These are phyloP conservation scores for Coniferiporia weirii DNA, from an alignment of 1,284 basidiomycete genomes.

Conservation along the genomic window DNA sequence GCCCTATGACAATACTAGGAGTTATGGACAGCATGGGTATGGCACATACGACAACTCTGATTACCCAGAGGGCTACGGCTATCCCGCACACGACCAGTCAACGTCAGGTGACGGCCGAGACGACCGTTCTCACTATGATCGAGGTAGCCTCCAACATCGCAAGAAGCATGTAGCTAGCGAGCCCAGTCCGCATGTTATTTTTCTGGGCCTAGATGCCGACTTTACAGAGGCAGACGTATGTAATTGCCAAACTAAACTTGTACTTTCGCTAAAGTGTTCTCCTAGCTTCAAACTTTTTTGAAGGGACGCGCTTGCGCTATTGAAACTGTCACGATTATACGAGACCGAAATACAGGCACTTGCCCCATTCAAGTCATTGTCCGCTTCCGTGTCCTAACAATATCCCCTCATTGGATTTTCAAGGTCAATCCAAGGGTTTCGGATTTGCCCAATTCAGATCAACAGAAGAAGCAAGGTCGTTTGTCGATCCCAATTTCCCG, in stretches of 20 bases:
- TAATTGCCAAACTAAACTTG: slow-evolving; percentile 24
- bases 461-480: slow-evolving; percentile 77
- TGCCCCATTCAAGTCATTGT: slow-evolving; percentile 66
- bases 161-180: slow-evolving; percentile 74
- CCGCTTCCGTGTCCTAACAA: slow-evolving; percentile 62
- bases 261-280: slow-evolving; percentile 50
- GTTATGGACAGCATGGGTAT: slow-evolving; percentile 28
- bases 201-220: slow-evolving; percentile 84
- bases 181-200: slow-evolving; percentile 84
- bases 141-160: slow-evolving; percentile 39
- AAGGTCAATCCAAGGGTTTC: slow-evolving; percentile 88
- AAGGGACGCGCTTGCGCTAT: slow-evolving; percentile 56
- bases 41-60: slow-evolving; percentile 35
- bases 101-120: slow-evolving; percentile 24
- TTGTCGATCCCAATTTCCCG: slow-evolving; percentile 82
- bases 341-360: slow-evolving; percentile 91
- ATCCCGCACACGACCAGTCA: slow-evolving; percentile 28
- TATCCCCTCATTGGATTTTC: slow-evolving; percentile 49
- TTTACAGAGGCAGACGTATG: slow-evolving; percentile 84
- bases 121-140: slow-evolving; percentile 37
- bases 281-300: slow-evolving; percentile 54
- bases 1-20: slow-evolving; percentile 36
- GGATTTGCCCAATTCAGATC: slow-evolving; percentile 89
- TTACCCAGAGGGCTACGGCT: slow-evolving; percentile 28
- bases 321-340: slow-evolving; percentile 87